Base-by-base conservation (phyloP, 1,284 basidiomycete species). In the Vanrija humicola region DNA sequence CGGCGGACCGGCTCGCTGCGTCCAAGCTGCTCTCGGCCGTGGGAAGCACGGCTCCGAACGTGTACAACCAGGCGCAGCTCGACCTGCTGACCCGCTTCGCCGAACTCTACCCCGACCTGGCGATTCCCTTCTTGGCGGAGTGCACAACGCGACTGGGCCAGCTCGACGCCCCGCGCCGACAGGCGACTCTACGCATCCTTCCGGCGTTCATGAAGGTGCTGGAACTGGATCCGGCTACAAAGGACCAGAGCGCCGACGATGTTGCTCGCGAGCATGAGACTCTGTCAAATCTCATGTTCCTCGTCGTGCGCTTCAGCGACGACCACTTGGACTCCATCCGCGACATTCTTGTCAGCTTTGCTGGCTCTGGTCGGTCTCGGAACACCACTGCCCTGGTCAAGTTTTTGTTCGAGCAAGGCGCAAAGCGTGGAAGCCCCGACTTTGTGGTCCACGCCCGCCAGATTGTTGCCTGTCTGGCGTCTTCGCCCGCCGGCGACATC, bases 401-500 rank as follows among this genome's bases (percentile, higher is more conserved):
- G 45, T 96, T 93, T 74, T 78, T 96, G 4, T 81, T 96, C 44
- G 89, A 93, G 62, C 90, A 96, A 66, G 88, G 89, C 0, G 85
- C 88, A 53, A 89, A 88, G 74, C 86, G 92, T 43, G 86, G 88
- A 28, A 90, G 84, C 62, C 81, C 83, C 5, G 82, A 85, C 10
- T 95, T 91, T 69, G 83, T 94, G 55, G 80, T 79, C 47, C 88
- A 89, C 66, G 88, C 89, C 1, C 85, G 88, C 48, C 86, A 87
- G 61, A 85, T 94, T 49, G 84, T 95, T 26, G 87, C 91, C 0
- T 93, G 86, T 61, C 81, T 97, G 14, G 90, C 89, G 46, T 86
- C 88, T 55, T 89, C 89, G 21, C 80, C 81, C 5, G 83, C 87
- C 12, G 90, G 89, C 1, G 81, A 83, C 15, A 79, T 85, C 52